Evolutionary conservation across 495 filamentous ascomycete species (phyloP).

Genomic region (Neurospora hispaniola): DNA sequence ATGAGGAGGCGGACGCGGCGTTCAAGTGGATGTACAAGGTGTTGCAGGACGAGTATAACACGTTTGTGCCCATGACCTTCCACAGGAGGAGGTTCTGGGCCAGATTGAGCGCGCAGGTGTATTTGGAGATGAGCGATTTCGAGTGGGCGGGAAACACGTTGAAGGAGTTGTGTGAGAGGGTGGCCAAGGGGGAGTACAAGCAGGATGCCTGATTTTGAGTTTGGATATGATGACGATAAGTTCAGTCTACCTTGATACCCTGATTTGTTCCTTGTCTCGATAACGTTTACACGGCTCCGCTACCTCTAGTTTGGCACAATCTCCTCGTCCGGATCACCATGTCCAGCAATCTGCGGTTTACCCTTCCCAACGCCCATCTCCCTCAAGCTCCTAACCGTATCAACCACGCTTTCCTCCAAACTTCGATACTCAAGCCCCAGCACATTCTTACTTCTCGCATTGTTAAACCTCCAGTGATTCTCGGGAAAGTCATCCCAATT

Average conservation of each 20-base stretch:
- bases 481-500: slow-evolving; percentile 25
- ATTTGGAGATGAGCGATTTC: slow-evolving; percentile 68
- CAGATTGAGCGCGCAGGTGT: slow-evolving; percentile 69
- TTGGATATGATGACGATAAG: neutral
- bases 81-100: slow-evolving; percentile 55
- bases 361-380: neutral
- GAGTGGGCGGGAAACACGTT: slow-evolving; percentile 54
- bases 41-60: slow-evolving; percentile 51
- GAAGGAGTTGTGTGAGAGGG: slow-evolving; percentile 50
- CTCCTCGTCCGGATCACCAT: neutral
- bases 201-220: neutral
- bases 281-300: neutral
- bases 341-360: neutral
- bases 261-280: neutral
- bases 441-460: slow-evolving; percentile 20
- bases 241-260: neutral
- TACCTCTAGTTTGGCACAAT: neutral
- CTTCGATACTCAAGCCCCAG: slow-evolving; percentile 29
- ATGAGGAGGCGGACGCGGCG: slow-evolving; percentile 26
- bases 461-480: slow-evolving; percentile 30
- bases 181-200: slow-evolving; percentile 43
- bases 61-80: slow-evolving; percentile 54
- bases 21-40: slow-evolving; percentile 46
- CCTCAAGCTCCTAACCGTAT: slow-evolving; percentile 20
- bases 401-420: slow-evolving; percentile 27